Conservation (phyloP, 2,329 filamentous ascomycete species). For the Fusarium pseudograminearum region DNA sequence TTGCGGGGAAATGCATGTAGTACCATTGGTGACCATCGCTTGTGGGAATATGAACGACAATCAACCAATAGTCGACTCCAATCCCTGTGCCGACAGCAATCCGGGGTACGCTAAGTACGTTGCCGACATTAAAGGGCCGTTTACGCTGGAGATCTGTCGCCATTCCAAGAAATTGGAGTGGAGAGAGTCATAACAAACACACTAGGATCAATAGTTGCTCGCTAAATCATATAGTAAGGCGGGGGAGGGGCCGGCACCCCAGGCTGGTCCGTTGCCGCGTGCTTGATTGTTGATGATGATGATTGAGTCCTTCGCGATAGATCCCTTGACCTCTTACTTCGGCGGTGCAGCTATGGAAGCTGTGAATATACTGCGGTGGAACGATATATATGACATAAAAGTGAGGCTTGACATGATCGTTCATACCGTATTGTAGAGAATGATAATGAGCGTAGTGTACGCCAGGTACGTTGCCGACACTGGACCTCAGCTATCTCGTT, state of each 20-base stretch:
- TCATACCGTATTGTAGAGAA: too few relatives aligned
- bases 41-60: neutral
- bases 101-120: neutral
- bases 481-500: too few relatives aligned
- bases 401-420: too few relatives aligned
- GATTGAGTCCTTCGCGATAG: too few relatives aligned
- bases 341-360: too few relatives aligned
- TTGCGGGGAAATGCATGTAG: neutral
- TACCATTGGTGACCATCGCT: neutral
- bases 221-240: rapidly evolving
- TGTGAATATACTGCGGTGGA: too few relatives aligned
- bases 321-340: too few relatives aligned
- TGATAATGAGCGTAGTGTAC: too few relatives aligned
- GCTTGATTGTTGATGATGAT: too few relatives aligned
- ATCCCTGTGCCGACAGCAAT: neutral
- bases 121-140: neutral
- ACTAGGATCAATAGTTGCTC: neutral
- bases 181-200: neutral
- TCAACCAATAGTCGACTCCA: rapidly evolving
- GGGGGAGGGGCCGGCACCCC: neutral
- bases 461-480: too few relatives aligned
- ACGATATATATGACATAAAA: too few relatives aligned
- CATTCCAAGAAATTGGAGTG: neutral
- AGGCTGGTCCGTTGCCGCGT: neutral
- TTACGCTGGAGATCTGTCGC: neutral